Conservation (phyloP, 805 yeast genomes). For the Monosporozyma unispora region DNA sequence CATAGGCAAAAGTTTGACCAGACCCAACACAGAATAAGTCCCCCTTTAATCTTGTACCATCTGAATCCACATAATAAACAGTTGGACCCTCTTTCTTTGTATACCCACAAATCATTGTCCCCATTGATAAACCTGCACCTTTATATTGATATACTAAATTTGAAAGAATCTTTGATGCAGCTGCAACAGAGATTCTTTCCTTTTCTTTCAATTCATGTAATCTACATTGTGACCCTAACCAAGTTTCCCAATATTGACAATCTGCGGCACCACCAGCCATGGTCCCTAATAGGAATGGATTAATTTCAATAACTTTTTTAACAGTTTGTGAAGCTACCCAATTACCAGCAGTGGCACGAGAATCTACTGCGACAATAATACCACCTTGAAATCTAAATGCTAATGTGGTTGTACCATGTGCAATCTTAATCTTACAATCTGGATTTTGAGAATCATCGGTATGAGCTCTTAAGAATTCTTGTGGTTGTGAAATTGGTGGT, state of each 20-base stretch:
- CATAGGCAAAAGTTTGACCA: conserved; percentile 98
- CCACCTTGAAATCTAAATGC: conserved; percentile 96
- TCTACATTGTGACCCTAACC: conserved; percentile 96
- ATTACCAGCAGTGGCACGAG: conserved; percentile 95
- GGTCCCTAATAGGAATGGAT: conserved; percentile 89
- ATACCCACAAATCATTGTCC: conserved; percentile 97
- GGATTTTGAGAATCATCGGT: conserved; percentile 91
- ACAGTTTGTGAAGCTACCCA: conserved; percentile 99
- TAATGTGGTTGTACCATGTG: conserved; percentile 98
- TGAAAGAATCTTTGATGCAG: conserved; percentile 88
- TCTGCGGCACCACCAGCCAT: conserved; percentile 99
- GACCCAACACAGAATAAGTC: conserved; percentile 96
- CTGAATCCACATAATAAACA: conserved; percentile 91
- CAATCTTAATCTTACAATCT: conserved; percentile 90
- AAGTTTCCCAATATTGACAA: conserved; percentile 98
- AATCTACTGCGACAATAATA: conserved; percentile 91
- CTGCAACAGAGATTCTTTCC: conserved; percentile 90
- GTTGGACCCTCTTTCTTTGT: conserved; percentile 94
- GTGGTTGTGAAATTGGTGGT: conserved; percentile 83
- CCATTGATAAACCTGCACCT: conserved; percentile 98
- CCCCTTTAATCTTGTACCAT: conserved; percentile 91
- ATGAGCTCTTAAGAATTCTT: conserved; percentile 92
- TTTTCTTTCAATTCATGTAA: conserved; percentile 90
- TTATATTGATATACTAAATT: conserved; percentile 88
- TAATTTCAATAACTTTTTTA: conserved; percentile 92